Evolutionary conservation across 2,329 filamentous ascomycete species (phyloP).

Genomic region (Talaromyces piceae): DNA sequence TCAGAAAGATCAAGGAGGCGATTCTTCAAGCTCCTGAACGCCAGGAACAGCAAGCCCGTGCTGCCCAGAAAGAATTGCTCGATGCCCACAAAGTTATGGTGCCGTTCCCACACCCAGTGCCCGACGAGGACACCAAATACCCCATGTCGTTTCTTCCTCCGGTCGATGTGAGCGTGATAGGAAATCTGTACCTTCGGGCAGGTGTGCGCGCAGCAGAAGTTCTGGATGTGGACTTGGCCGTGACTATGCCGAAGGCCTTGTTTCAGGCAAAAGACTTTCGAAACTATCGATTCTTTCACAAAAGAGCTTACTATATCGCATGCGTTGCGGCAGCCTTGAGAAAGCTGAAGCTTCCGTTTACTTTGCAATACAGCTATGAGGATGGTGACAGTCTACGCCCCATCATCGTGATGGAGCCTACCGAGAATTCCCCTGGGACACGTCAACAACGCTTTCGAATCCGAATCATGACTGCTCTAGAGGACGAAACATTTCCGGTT

Average conservation of each 20-base stretch:
- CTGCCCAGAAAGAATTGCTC: slow-evolving; percentile 62
- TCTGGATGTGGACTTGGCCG: slow-evolving; percentile 69
- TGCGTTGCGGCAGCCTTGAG: slow-evolving; percentile 67
- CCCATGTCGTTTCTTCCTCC: slow-evolving; percentile 73
- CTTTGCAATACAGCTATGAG: slow-evolving; percentile 57
- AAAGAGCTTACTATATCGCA: slow-evolving; percentile 83
- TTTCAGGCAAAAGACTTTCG: slow-evolving; percentile 95
- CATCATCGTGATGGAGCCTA: slow-evolving; percentile 45
- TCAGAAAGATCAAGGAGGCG: slow-evolving; percentile 48
- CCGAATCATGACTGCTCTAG: slow-evolving; percentile 68
- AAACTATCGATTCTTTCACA: slow-evolving; percentile 90
- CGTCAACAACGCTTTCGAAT: slow-evolving; percentile 49
- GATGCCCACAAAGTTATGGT: slow-evolving; percentile 62
- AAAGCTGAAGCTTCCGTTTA: slow-evolving; percentile 48
- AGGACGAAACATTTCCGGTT: slow-evolving; percentile 60
- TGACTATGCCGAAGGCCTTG: slow-evolving; percentile 70
- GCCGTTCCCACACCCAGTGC: slow-evolving; percentile 77
- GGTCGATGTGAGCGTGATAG: slow-evolving; percentile 73
- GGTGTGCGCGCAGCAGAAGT: slow-evolving; percentile 53
- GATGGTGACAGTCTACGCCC: slow-evolving; percentile 73
- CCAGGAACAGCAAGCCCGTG: slow-evolving; percentile 46
- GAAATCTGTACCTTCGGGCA: slow-evolving; percentile 74
- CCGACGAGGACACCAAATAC: slow-evolving; percentile 68
- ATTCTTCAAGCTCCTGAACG: slow-evolving; percentile 51
- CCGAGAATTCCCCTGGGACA: slow-evolving; percentile 24